Base-by-base conservation (phyloP, 169 alveolate species). In the Plasmodium fragile region DNA sequence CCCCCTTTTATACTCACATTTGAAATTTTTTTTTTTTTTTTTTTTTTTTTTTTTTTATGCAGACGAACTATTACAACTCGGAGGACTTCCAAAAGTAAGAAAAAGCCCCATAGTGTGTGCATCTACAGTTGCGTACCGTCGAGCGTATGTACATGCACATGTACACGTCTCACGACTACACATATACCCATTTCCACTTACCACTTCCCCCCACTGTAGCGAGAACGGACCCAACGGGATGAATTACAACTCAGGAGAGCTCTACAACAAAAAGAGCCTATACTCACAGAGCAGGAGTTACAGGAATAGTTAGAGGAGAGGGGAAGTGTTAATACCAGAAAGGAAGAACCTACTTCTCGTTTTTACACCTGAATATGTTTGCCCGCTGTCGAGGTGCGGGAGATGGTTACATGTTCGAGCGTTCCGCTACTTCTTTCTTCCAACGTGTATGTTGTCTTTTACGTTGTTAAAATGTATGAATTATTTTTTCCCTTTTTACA, bases 251-350 rank as follows among this genome's bases (percentile, higher is more conserved):
- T 82, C 81, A n/a, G 92, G 81, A 32, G 82, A 82, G 49, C 49
- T 82, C 7, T 82, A 82, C 73, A 49, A 81, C 71, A 80, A 80
- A 28, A 82, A 80, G 81, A 82, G 81, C 34, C 10, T 82, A 28
- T 82, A 82, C 36, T 41, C 79, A 36, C 92, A 82, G 72, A 69
- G 53, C 49, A 59, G 73, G 65, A 82, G 18, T 25, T 82, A 65
- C 73, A 41, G 65, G 25, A 59, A 82, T 41, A 30, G 55, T 36
- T 81, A 81, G 52, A 55, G 36, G 41, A 4, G 90, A 32, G 69
- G 69, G 8, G 30, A n/a, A n/a, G n/a, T n/a, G 11, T 0, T 39
- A 43, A 41, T n/a, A 25, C 18, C n/a, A 22, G 22, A 18, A 25
- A 7, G 18, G 69, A n/a, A 11, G 53, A 45, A 80, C 18, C 59